Percentiles rank a stretch among this genome's conserved stretches.
Evolutionary conservation across 225 moss, liverwort and hornwort genomes (phyloP).

Genomic region (Pleurozium schreberi): DNA sequence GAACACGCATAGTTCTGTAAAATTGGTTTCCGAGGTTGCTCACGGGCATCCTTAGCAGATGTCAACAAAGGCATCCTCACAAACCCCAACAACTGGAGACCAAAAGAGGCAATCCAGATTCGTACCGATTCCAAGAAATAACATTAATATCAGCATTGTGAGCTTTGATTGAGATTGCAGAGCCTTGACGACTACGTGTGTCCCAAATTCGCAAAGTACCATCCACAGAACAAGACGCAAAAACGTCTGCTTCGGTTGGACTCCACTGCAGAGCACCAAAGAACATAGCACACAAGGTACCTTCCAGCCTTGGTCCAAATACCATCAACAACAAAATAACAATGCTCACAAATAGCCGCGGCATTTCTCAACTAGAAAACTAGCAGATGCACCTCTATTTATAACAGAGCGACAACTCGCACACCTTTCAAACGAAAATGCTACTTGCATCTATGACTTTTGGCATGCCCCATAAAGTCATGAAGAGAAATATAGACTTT

Average conservation of each 20-base stretch:
- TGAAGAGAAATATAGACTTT: neutral
- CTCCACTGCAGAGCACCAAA: constrained; percentile 66
- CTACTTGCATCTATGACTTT: neutral
- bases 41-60: neutral
- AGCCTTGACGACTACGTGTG: constrained; percentile 53
- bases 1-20: neutral
- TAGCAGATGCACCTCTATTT: neutral
- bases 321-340: neutral
- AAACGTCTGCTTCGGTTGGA: constrained; percentile 84
- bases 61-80: neutral
- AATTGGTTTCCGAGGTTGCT: neutral
- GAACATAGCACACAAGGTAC: neutral
- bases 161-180: constrained; percentile 71
- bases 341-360: neutral
- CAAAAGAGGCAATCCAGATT: neutral
- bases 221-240: constrained; percentile 97
- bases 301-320: neutral
- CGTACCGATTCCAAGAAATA: constrained; percentile 94
- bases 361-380: neutral
- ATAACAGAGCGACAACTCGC: neutral
- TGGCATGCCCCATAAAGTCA: neutral
- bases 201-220: constrained; percentile 87
- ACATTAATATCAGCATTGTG: constrained; percentile 88
- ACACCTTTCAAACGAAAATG: neutral
- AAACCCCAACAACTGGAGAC: neutral